Evolutionary conservation across 495 filamentous ascomycete species (phyloP).

Genomic region (Hypoxylon cercidicola): DNA sequence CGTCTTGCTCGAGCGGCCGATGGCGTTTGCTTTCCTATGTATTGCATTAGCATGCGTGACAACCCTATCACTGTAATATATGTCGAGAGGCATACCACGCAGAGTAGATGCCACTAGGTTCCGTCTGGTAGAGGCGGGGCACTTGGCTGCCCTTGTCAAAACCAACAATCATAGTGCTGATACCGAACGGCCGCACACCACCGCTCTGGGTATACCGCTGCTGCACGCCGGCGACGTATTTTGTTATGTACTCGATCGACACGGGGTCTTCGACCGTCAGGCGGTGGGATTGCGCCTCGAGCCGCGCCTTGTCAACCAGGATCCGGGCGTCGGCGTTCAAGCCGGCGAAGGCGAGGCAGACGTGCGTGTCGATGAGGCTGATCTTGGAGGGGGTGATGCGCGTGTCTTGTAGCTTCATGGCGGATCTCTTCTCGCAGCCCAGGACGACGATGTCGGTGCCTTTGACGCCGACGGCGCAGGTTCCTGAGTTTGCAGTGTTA

Average conservation of each 20-base stretch:
- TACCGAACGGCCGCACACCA: constrained; percentile 96
- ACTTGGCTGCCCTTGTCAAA: constrained; percentile 91
- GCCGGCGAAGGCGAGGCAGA: constrained; percentile 95
- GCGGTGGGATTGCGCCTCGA: constrained; percentile 97
- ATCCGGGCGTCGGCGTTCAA: constrained; percentile 98
- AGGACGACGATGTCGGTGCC: constrained; percentile 93
- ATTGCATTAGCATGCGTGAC: constrained; percentile 9
- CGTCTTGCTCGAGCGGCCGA: constrained; percentile 97
- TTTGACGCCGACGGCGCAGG: constrained; percentile 98
- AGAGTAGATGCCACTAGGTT: constrained; percentile 97
- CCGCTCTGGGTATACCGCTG: constrained; percentile 98
- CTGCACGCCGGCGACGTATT: constrained; percentile 96
- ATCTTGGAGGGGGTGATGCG: constrained; percentile 99
- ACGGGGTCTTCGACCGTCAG: constrained; percentile 98
- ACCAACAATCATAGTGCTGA: constrained; percentile 95
- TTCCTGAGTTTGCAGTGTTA: constrained; percentile 68
- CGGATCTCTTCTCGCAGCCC: constrained; percentile 97
- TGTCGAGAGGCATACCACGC: constrained; percentile 75
- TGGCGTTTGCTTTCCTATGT: constrained; percentile 97
- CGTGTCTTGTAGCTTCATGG: constrained; percentile 99
- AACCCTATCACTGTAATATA: neutral
- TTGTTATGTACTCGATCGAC: constrained; percentile 98
- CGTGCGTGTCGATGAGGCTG: constrained; percentile 91
- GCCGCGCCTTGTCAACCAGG: constrained; percentile 93
- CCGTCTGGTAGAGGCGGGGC: constrained; percentile 94